These are phyloP conservation scores for Morella rubra DNA, from an alignment of 306 rosid genomes.

Conservation along the genomic window DNA sequence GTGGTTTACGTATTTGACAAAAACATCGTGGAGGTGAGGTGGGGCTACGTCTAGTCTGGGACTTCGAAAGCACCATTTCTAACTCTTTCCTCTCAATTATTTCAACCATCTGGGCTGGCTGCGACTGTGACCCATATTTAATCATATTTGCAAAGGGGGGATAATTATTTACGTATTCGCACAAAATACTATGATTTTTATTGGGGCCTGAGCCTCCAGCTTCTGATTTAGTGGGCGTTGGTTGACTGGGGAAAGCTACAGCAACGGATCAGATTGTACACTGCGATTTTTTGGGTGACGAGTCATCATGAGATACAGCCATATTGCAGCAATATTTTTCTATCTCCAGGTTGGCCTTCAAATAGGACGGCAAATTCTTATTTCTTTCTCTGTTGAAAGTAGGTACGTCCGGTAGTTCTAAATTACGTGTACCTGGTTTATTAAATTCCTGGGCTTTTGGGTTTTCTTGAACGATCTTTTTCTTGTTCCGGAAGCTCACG, in stretches of 20 bases:
- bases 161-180: not conserved
- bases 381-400: not conserved
- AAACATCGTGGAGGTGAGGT: slow-evolving; percentile 15
- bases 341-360: slow-evolving; percentile 30
- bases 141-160: slow-evolving; percentile 17
- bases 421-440: slow-evolving; percentile 21
- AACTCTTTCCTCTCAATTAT: slow-evolving; percentile 54
- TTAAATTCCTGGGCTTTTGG: slow-evolving; percentile 7
- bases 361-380: not conserved
- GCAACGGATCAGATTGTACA: slow-evolving; percentile 36
- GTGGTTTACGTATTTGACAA: slow-evolving; percentile 35
- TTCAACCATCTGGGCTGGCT: slow-evolving; percentile 47
- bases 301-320: slow-evolving; percentile 21
- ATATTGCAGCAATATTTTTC: slow-evolving; percentile 24
- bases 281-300: slow-evolving; percentile 34
- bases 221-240: slow-evolving; percentile 26
- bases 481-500: not conserved
- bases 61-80: slow-evolving; percentile 51
- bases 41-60: slow-evolving; percentile 13
- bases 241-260: slow-evolving; percentile 49
- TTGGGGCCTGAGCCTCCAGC: slow-evolving; percentile 7
- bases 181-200: slow-evolving; percentile 7
- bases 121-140: slow-evolving; percentile 38
- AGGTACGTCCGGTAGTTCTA: slow-evolving; percentile 23
- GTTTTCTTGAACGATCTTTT: not conserved